A percentile compares a stretch with the other conserved stretches of the same genome.
phyloP scores from a whole-genome alignment of 1,284 basidiomycete species.

The Cryptococcus hybrid region DNA sequence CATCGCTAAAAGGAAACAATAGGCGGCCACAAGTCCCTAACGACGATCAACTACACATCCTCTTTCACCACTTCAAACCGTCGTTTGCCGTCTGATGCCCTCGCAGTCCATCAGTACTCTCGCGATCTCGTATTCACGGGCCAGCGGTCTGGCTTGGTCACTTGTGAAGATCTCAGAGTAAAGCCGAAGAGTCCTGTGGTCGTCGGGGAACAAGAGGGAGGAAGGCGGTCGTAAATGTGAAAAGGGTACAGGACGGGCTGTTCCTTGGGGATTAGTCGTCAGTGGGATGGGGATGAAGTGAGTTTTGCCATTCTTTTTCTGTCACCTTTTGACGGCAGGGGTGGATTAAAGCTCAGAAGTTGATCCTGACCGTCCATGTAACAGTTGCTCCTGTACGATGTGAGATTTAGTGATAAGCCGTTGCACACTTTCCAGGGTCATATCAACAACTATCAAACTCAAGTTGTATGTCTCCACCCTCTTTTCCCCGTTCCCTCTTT shows the following conservation, averaged over 20 bases:
- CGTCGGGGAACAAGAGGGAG: slow-evolving; percentile 1
- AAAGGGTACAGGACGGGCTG: slow-evolving; percentile 36
- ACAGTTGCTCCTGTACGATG: slow-evolving; percentile 39
- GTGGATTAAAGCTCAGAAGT: background rate
- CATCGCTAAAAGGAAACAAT: no score
- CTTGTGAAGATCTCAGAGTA: slow-evolving; percentile 30
- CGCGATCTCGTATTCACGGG: slow-evolving; percentile 33
- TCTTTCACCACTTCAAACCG: slow-evolving; percentile 6
- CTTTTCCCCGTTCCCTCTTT: background rate
- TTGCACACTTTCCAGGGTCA: slow-evolving; percentile 30
- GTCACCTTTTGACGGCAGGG: no score
- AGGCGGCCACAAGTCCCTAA: slow-evolving; percentile 10
- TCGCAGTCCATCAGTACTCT: slow-evolving; percentile 29
- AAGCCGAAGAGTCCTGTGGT: background rate
- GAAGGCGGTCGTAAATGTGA: slow-evolving; percentile 37
- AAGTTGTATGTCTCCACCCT: slow-evolving; percentile 21
- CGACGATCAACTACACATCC: slow-evolving; percentile 10
- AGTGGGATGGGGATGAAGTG: slow-evolving; percentile 37
- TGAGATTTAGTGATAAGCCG: slow-evolving; percentile 27
- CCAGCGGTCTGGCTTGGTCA: slow-evolving; percentile 23
- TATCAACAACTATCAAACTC: slow-evolving; percentile 29
- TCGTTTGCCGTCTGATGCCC: slow-evolving; percentile 25
- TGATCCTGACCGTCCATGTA: background rate
- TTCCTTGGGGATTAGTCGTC: slow-evolving; percentile 40
- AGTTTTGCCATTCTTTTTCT: background rate